Evolutionary conservation across 2,329 filamentous ascomycete genomes (phyloP), one percentile per base, ranked within the genome.

Genomic region (Aspergillus quadrilineatus): DNA sequence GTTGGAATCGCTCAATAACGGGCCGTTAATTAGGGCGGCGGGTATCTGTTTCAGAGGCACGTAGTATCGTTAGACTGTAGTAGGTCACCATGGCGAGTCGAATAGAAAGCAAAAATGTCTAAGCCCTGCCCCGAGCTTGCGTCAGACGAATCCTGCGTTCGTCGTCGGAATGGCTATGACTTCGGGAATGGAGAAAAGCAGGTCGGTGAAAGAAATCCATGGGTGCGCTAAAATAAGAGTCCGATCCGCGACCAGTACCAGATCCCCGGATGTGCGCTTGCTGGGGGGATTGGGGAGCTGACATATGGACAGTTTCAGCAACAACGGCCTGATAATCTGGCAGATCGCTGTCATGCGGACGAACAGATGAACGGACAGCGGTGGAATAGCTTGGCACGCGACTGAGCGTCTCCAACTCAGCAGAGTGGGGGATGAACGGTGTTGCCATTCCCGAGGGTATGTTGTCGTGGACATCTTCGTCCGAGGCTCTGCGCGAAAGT

Each of bases 361-460:
- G 80, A 14, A 85, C 82, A 4, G 85, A 84, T 0, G 86, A 84
- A 60, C 83, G 84, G 28, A 91, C 84, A 0, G 89, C 89, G 1
- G 89, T 92, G 14, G 83, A 82, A 69, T 92, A 92, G 55, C 89
- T 92, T 1, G 89, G 89, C 2, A 92, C 89, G 62, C 88, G 88
- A 69, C 81, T 88, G 42, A 92, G 75, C 61, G 85, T 82, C 47
- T 82, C 81, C 62, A 90, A 75, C 60, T 89, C 85, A 15, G 80
- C 75, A 47, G 80, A 79, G 58, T 77, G 74, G 10, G 70, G 71
- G 46, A 72, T 70, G 59, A 69, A 69, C 7, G 75, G 75, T 1
- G 74, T 78, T 5, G 71, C 72, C 65, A 74, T 69, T 28, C 77
- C 75, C 61, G 66, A 79, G 6, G 62, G 63, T 9, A 64, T 42